Conservation (phyloP, 805 yeast species). For the Vanderwaltozyma yarrowii region DNA sequence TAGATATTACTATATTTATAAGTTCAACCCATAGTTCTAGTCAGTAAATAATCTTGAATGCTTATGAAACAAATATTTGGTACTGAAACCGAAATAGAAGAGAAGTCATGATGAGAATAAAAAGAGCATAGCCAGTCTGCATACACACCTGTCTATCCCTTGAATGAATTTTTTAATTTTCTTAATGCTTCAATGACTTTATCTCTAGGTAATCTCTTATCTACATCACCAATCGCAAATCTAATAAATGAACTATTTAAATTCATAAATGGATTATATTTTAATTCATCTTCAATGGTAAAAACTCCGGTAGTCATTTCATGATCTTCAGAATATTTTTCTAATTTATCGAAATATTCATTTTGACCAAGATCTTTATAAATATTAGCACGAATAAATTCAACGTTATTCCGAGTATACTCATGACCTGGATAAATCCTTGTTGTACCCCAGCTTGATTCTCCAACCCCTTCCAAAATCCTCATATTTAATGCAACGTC, state of each 20-base stretch:
- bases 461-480: constrained; percentile 50
- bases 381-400: constrained; percentile 61
- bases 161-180: constrained; percentile 59
- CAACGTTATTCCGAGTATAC: constrained; percentile 73
- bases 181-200: constrained; percentile 67
- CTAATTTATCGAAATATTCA: constrained; percentile 44
- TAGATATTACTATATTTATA: no score
- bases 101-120: no score
- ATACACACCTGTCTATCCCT: no score
- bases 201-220: constrained; percentile 26
- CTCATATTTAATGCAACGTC: constrained; percentile 50
- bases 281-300: constrained; percentile 72
- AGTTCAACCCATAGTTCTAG: no score
- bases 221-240: constrained; percentile 43
- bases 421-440: constrained; percentile 90
- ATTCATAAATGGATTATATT: constrained; percentile 85
- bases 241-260: constrained; percentile 55
- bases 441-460: constrained; percentile 34
- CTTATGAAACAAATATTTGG: no score
- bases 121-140: no score
- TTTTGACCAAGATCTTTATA: constrained; percentile 31
- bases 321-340: constrained; percentile 38
- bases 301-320: constrained; percentile 78
- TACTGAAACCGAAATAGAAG: no score
- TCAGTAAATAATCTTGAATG: no score